Base-by-base conservation (phyloP, 768 basidiomycete species). In the Obba rivulosa region DNA sequence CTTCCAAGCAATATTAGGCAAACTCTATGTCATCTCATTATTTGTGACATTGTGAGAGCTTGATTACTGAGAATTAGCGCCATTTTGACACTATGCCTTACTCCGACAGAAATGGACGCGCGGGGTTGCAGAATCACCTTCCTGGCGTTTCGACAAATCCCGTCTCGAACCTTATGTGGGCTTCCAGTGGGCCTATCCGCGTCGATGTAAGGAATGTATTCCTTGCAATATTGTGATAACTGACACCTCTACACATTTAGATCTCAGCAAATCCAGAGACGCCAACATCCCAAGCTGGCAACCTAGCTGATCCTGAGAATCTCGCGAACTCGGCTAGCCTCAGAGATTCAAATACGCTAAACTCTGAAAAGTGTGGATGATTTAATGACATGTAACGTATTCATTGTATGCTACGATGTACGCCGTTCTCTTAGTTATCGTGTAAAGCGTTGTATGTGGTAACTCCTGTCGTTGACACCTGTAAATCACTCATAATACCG, bases 21-120 rank as follows among this genome's bases (percentile, higher is more conserved):
- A 65, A 45, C 49, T 65, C 31, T 65, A 65, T 46, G 59, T 62
- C 1, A 62, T 65, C n/a, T 65, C 63, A 1, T 48, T 65, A 0
- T 62, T 65, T 13, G 57, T 57, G 17, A 62, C 60, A 8, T 40
- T 65, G 63, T 63, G 39, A 31, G 62, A 49, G 4, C 4, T 8
- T 34, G 10, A 41, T 24, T 31, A 16, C 7, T 11, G n/a, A 3
- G 36, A 5, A 31, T 31, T n/a, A n/a, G 28, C 28, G 23, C 16
- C n/a, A 8, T 18, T 10, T 20, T 37, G 5, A 45, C 40, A 39
- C n/a, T 14, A 34, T 10, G 28, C 8, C 5, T 7, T 24, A 13
- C 25, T 9, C 4, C 13, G 11, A 2, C 28, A 53, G 52, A 9
- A 53, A 53, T 20, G 52, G 52, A 2, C 52, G 52, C 13, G 48